A percentile compares a stretch with the other conserved stretches of the same genome.
phyloP scores from a whole-genome alignment of 192 early-diverging fungal genomes.

The Gaertneriomyces sp. region DNA sequence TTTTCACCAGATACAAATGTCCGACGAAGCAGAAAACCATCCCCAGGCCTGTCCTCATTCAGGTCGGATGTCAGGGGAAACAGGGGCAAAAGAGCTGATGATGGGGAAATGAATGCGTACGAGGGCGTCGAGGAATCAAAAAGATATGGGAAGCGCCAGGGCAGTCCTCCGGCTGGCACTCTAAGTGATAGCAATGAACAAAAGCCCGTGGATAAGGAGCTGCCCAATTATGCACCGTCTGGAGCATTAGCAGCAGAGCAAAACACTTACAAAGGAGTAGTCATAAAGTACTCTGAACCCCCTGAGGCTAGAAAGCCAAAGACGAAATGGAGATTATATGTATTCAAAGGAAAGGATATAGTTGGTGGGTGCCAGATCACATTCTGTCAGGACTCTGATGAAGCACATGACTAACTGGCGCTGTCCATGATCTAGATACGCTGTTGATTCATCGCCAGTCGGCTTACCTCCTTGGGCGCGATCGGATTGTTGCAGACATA shows the following conservation, averaged over 20 bases:
- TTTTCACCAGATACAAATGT: too few relatives aligned
- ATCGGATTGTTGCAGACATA: slow-evolving; percentile 83
- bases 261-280: slow-evolving; percentile 81
- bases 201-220: slow-evolving; percentile 42
- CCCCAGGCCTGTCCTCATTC: too few relatives aligned
- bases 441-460: slow-evolving; percentile 82
- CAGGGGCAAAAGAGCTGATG: too few relatives aligned
- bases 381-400: too few relatives aligned
- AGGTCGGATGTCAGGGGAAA: too few relatives aligned
- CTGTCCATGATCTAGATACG: slow-evolving; percentile 53
- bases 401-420: too few relatives aligned
- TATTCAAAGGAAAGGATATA: slow-evolving; percentile 89
- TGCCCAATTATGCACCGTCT: slow-evolving; percentile 81
- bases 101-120: too few relatives aligned
- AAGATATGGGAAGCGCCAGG: too few relatives aligned
- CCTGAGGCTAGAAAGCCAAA: slow-evolving; percentile 79
- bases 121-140: too few relatives aligned
- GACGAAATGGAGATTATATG: slow-evolving; percentile 78
- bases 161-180: too few relatives aligned
- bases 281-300: slow-evolving; percentile 89
- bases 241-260: slow-evolving; percentile 85
- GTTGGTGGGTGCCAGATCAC: slow-evolving; percentile 49
- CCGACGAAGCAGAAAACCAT: too few relatives aligned
- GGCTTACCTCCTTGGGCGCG: slow-evolving; percentile 83
- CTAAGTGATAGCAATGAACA: too few relatives aligned